Conservation (phyloP, 164 flowering plant genomes). For the Euptelea pleiosperma region DNA sequence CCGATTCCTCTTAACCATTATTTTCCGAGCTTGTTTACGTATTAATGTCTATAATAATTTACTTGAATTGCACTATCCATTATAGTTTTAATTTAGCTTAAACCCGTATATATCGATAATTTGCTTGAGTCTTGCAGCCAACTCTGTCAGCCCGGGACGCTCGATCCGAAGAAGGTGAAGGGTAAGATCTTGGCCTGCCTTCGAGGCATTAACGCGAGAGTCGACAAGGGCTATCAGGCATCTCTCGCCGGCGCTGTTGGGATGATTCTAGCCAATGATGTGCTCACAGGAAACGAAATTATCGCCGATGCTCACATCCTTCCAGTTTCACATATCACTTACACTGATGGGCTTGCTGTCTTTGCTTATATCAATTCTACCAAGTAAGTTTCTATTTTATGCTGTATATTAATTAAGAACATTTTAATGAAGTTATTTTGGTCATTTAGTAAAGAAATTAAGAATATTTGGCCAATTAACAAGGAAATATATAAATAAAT, state of each 20-base stretch:
- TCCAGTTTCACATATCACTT: slow-evolving; percentile 46
- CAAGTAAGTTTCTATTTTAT: slow-evolving; percentile 21
- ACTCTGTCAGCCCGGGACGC: slow-evolving; percentile 33
- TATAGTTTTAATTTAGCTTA: neutral
- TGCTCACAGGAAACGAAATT: slow-evolving; percentile 28
- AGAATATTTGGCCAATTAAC: no score
- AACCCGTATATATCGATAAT: neutral
- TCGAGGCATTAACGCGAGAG: slow-evolving; percentile 37
- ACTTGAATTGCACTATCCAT: neutral
- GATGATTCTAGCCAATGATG: slow-evolving; percentile 52
- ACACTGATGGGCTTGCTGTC: slow-evolving; percentile 33
- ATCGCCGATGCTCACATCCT: slow-evolving; percentile 44
- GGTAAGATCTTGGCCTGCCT: slow-evolving; percentile 63
- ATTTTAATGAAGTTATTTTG: no score
- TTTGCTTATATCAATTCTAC: slow-evolving; percentile 48
- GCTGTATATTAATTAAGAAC: no score
- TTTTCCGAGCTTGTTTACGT: neutral
- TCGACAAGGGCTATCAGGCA: slow-evolving; percentile 41
- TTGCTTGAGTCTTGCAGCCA: neutral
- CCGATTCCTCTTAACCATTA: neutral
- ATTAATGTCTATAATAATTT: neutral
- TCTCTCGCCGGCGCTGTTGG: slow-evolving; percentile 51
- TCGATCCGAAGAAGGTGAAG: slow-evolving; percentile 48
- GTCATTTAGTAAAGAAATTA: no score
- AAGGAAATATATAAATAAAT: no score